A percentile compares a stretch with the other conserved stretches of the same genome.
Evolutionary conservation across 2,329 filamentous ascomycete genomes (phyloP).

Genomic region (Aureobasidium vineae): DNA sequence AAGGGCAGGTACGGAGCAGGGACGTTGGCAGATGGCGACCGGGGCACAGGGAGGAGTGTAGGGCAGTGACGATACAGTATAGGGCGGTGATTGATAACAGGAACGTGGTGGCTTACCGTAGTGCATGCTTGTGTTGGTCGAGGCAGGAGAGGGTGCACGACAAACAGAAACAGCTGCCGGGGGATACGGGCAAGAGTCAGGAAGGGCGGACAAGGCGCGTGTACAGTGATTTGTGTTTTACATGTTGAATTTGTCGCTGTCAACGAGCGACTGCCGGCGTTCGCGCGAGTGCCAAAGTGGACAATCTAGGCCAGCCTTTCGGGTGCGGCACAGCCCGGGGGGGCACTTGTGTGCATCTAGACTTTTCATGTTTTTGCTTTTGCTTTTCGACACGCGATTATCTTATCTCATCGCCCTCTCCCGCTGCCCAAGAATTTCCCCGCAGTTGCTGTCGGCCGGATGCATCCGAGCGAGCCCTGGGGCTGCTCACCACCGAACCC

Average conservation of each 20-base stretch:
- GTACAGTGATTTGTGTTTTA: conserved; percentile 5
- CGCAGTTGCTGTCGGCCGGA: neutral
- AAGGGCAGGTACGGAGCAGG: conserved; percentile 1
- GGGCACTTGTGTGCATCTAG: neutral
- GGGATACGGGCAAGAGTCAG: conserved; percentile 9
- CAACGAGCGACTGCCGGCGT: neutral
- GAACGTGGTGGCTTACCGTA: conserved; percentile 30
- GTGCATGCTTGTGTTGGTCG: conserved; percentile 28
- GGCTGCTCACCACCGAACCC: neutral
- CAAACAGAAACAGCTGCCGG: neutral
- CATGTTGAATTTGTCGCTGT: conserved; percentile 15
- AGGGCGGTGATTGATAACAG: neutral
- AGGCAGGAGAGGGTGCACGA: neutral
- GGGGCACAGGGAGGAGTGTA: neutral
- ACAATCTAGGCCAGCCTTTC: neutral
- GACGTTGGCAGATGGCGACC: neutral
- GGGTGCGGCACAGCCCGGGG: too few species aligned
- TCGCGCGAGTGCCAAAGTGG: neutral
- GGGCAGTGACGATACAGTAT: neutral
- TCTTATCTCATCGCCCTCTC: conserved; percentile 19
- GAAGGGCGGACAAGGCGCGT: neutral
- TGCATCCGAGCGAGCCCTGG: neutral
- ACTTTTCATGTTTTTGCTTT: conserved; percentile 5
- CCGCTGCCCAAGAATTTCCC: neutral
- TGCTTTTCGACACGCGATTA: neutral